A percentile compares a stretch with the other conserved stretches of the same genome.
phyloP scores from a whole-genome alignment of 1,139 yeast genomes.

The Candida tetrigidarum region DNA sequence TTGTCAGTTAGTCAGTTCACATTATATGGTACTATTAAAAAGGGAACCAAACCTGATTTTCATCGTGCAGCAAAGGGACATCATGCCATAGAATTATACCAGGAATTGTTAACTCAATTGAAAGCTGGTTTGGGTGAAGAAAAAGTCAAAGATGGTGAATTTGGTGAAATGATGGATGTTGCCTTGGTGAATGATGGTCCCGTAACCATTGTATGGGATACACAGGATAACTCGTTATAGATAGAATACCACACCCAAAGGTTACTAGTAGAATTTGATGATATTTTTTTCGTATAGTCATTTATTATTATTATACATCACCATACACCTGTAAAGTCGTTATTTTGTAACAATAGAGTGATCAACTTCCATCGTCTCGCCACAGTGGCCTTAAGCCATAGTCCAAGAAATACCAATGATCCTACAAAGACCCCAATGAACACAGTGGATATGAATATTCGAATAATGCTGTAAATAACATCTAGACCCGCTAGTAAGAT shows the following conservation, averaged over 20 bases:
- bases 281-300: too few relatives aligned
- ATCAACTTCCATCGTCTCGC: constrained; percentile 20
- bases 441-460: constrained; percentile 22
- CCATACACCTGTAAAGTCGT: constrained; percentile 16
- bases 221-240: constrained; percentile 37
- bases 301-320: too few relatives aligned
- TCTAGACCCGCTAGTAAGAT: constrained; percentile 24
- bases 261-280: too few relatives aligned
- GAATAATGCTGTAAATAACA: constrained; percentile 23
- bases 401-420: constrained; percentile 14
- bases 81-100: constrained; percentile 69
- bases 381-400: constrained; percentile 19
- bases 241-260: too few relatives aligned
- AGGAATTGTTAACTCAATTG: constrained; percentile 56
- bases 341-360: constrained; percentile 15
- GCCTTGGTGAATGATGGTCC: constrained; percentile 85
- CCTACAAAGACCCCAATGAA: constrained; percentile 21
- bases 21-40: constrained; percentile 76
- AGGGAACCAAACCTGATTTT: constrained; percentile 94
- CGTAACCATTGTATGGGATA: constrained; percentile 73
- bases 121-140: constrained; percentile 59
- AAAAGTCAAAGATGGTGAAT: constrained; percentile 81
- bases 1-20: constrained; percentile 86
- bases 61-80: constrained; percentile 86
- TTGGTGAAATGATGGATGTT: constrained; percentile 99